Base-by-base conservation (phyloP, 352 stramenopile genomes). In the Phytophthora brassicae region DNA sequence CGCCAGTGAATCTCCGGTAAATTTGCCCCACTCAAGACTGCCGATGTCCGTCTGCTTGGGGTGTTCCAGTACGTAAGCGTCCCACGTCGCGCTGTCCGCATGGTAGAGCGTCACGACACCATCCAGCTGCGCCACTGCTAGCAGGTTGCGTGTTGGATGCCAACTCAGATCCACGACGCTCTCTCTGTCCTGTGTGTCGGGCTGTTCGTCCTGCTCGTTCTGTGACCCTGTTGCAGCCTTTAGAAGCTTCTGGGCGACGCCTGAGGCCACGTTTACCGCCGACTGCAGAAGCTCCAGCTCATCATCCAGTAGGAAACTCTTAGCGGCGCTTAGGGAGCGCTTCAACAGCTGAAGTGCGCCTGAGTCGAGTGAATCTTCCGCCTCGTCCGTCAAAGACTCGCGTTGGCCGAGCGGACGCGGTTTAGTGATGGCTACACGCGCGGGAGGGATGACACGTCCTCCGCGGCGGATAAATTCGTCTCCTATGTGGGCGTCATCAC, bases 111-210 rank as follows among this genome's bases (percentile, higher is more conserved):
- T 46, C 31, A 93, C 82, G 22, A 89, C 69, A 47, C 80, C 79
- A 29, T 92, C 82, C 31, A 73, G 60, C 60, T 90, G 84, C 6
- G 79, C 84, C 29, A 93, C 79, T 0, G 84, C 84, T n/a, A 93
- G 68, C 26, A 90, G 31, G 39, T 71, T 75, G 14, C 75, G 54
- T 47, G 60, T 74, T 19, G 79, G 72, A 47, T 93, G 80, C 81
- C 81, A 93, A 38, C 70, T 79, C 13, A 89, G 63, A 11, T 80
- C 60, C 17, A 76, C 66, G 13, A 93, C 80, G 54, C 57, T 86
- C 51, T 90, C 77, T 13, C 67, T 57, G 35, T 54, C n/a, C 20
- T 19, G 6, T 52, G 35, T 2, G 23, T 14, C 9, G 22, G 77
- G 49, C 16, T 44, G 44, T 19, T 75, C 29, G 17, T 65, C 67